A percentile compares a stretch with the other conserved stretches of the same genome.
These are phyloP conservation scores for Penicillium pancosmium DNA, from an alignment of 495 filamentous ascomycete species.

Conservation along the genomic window DNA sequence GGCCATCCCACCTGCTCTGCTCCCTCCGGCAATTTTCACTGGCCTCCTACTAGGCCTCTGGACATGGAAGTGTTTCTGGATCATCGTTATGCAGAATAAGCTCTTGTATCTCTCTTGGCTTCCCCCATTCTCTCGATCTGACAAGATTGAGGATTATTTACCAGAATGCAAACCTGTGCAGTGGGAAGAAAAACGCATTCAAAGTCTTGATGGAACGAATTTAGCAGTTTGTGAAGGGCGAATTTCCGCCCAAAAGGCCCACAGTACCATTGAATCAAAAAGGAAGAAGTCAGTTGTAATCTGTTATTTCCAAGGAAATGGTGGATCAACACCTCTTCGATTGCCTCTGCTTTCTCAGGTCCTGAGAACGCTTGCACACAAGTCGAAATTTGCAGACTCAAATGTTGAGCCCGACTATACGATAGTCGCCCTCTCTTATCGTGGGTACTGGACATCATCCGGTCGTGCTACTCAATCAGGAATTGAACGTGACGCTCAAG, in stretches of 20 bases:
- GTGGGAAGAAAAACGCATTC: constrained; percentile 62
- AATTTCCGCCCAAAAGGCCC: constrained; percentile 9
- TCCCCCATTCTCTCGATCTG: constrained; percentile 58
- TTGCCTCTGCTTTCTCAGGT: constrained; percentile 66
- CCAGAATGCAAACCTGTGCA: constrained; percentile 56
- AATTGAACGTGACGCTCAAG: constrained; percentile 64
- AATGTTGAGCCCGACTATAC: constrained; percentile 42
- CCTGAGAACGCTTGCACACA: constrained; percentile 21
- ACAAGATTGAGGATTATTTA: constrained; percentile 62
- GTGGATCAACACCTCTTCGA: constrained; percentile 61
- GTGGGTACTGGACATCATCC: constrained; percentile 78
- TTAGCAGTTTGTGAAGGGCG: constrained; percentile 58
- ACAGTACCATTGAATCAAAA: not conserved
- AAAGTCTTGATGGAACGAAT: constrained; percentile 62
- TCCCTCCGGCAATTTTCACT: constrained; percentile 67
- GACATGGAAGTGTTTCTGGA: constrained; percentile 81
- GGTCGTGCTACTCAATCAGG: constrained; percentile 69
- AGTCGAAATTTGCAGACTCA: constrained; percentile 2
- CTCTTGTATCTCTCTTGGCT: constrained; percentile 81
- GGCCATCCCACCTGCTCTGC: constrained; percentile 54
- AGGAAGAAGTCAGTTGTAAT: constrained; percentile 32
- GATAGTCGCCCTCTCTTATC: constrained; percentile 69
- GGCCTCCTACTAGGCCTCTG: constrained; percentile 69
- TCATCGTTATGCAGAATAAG: constrained; percentile 79
- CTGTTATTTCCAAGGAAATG: constrained; percentile 47